Evolutionary conservation across 2,329 filamentous ascomycete species (phyloP).

Genomic region (Elsinoe australis): DNA sequence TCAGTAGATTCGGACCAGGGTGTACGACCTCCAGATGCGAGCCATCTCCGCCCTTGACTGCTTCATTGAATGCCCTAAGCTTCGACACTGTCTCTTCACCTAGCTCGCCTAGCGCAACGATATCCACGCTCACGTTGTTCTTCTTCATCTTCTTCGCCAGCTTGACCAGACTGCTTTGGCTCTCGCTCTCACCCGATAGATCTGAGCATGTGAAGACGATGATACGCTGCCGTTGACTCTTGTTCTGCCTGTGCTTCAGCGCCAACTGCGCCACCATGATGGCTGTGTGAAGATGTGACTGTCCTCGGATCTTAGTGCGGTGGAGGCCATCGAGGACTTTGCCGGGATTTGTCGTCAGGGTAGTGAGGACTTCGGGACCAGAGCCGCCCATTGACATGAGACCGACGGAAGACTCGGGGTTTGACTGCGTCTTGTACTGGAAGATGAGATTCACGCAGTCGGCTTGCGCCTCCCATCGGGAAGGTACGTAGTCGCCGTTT

Average conservation of each 20-base stretch:
- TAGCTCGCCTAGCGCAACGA: slow-evolving; percentile 89
- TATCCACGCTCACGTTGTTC: slow-evolving; percentile 86
- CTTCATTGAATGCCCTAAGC: slow-evolving; percentile 85
- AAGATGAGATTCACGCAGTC: slow-evolving; percentile 90
- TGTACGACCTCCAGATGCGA: slow-evolving; percentile 87
- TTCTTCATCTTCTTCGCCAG: slow-evolving; percentile 99
- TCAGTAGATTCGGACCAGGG: slow-evolving; percentile 83
- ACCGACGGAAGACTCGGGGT: slow-evolving; percentile 94
- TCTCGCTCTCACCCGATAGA: slow-evolving; percentile 76
- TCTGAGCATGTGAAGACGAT: slow-evolving; percentile 95
- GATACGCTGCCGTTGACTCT: slow-evolving; percentile 91
- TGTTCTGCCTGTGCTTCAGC: slow-evolving; percentile 96
- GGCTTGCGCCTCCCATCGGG: slow-evolving; percentile 90
- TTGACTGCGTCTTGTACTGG: slow-evolving; percentile 87
- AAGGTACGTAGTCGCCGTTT: slow-evolving; percentile 88
- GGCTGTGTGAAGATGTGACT: slow-evolving; percentile 79
- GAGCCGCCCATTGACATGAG: slow-evolving; percentile 98
- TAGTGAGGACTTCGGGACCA: slow-evolving; percentile 94
- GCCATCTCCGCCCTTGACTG: slow-evolving; percentile 83
- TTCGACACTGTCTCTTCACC: slow-evolving; percentile 84
- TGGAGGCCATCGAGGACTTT: slow-evolving; percentile 90
- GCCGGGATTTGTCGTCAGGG: slow-evolving; percentile 90
- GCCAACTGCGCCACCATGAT: slow-evolving; percentile 96
- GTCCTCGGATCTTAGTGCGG: slow-evolving; percentile 87
- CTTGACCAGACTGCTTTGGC: slow-evolving; percentile 78